These are phyloP conservation scores for Groenewaldozyma tartarivorans DNA, from an alignment of 805 yeast species.

Conservation along the genomic window DNA sequence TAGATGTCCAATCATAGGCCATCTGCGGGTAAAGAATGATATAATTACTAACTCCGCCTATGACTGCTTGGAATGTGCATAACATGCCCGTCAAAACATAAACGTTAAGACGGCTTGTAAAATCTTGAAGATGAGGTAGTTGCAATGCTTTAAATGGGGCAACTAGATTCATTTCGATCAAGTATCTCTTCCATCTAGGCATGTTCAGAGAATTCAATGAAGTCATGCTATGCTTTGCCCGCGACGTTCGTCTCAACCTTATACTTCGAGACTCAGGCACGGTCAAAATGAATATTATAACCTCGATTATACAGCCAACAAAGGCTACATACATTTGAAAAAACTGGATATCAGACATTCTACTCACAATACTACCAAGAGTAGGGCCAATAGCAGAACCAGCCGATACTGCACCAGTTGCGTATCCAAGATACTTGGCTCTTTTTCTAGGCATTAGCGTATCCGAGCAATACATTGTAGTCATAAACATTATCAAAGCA, in stretches of 20 bases:
- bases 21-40: constrained; percentile 22
- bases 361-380: constrained; percentile 16
- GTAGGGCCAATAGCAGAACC: constrained; percentile 22
- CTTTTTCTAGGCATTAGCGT: constrained; percentile 53
- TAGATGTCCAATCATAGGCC: constrained; percentile 24
- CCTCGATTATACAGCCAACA: too few species aligned
- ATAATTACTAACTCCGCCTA: constrained; percentile 12
- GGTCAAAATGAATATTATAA: not conserved
- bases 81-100: not conserved
- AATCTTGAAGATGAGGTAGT: too few species aligned
- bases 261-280: not conserved
- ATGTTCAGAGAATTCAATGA: too few species aligned
- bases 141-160: too few species aligned
- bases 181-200: too few species aligned
- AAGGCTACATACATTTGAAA: too few species aligned
- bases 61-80: constrained; percentile 4
- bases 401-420: constrained; percentile 12
- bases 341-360: constrained; percentile 4
- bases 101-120: too few species aligned
- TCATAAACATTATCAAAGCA: too few species aligned
- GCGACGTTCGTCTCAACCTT: not conserved
- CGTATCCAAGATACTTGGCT: constrained; percentile 18
- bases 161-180: too few species aligned
- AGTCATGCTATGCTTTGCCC: too few species aligned
- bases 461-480: constrained; percentile 36